Evolutionary conservation across 1,284 basidiomycete genomes (phyloP).

Genomic region (Meira nashicola): DNA sequence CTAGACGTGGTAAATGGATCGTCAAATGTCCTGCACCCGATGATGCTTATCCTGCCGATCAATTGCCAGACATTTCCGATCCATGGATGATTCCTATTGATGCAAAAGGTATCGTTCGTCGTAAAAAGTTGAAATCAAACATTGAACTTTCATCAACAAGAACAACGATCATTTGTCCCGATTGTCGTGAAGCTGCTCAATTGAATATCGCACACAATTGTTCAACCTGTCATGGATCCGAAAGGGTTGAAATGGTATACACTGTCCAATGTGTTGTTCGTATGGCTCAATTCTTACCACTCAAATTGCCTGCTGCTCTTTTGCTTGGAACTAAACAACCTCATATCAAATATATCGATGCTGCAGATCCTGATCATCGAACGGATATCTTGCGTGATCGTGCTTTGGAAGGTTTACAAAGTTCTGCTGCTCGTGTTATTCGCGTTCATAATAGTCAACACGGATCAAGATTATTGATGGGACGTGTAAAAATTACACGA

Average conservation of each 20-base stretch:
- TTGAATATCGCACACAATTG: background rate
- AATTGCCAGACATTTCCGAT: slow-evolving; percentile 16
- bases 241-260: slow-evolving; percentile 21
- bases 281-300: slow-evolving; percentile 19
- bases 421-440: slow-evolving; percentile 18
- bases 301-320: slow-evolving; percentile 19
- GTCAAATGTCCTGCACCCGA: slow-evolving; percentile 16
- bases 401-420: slow-evolving; percentile 18
- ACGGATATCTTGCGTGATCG: slow-evolving; percentile 15
- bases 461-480: slow-evolving; percentile 21
- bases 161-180: slow-evolving; percentile 17
- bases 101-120: slow-evolving; percentile 20
- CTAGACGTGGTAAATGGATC: slow-evolving; percentile 19
- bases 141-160: slow-evolving; percentile 19
- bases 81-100: slow-evolving; percentile 24
- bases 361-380: slow-evolving; percentile 6
- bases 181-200: slow-evolving; percentile 12
- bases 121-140: slow-evolving; percentile 23
- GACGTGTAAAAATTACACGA: slow-evolving; percentile 17
- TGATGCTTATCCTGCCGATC: background rate
- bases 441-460: slow-evolving; percentile 15
- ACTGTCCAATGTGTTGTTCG: slow-evolving; percentile 19
- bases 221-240: slow-evolving; percentile 9
- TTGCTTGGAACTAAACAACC: slow-evolving; percentile 17
- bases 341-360: slow-evolving; percentile 19